These are phyloP conservation scores for Gypsophila paniculata DNA, from an alignment of 179 eudicot species.

Conservation along the genomic window DNA sequence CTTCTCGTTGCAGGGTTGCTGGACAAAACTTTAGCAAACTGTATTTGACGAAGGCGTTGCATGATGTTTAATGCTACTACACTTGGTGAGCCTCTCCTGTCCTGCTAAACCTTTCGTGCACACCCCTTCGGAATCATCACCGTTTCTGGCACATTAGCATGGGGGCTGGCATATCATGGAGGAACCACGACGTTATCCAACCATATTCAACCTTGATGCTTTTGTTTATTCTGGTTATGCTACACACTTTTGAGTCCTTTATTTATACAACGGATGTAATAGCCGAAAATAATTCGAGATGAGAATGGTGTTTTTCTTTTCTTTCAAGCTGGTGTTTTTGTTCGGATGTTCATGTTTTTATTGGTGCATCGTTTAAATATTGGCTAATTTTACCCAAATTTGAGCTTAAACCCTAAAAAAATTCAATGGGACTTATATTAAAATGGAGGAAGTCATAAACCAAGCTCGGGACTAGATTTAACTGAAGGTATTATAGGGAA, in stretches of 20 bases:
- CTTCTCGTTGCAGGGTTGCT: slow-evolving; percentile 61
- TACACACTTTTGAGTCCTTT: slow-evolving; percentile 15
- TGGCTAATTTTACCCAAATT: too few relatives aligned
- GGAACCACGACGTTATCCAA: slow-evolving; percentile 17
- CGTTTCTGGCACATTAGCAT: background rate
- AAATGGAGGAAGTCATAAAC: too few relatives aligned
- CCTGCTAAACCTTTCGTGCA: background rate
- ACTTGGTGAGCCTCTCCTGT: slow-evolving; percentile 21
- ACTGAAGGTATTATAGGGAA: too few relatives aligned
- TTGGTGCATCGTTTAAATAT: too few relatives aligned
- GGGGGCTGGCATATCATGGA: slow-evolving; percentile 12
- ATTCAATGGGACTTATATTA: too few relatives aligned
- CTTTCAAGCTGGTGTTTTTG: background rate
- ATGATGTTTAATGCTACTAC: slow-evolving; percentile 34
- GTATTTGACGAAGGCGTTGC: slow-evolving; percentile 82
- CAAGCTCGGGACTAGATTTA: too few relatives aligned
- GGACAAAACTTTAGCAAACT: slow-evolving; percentile 84
- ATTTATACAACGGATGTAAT: slow-evolving; percentile 18
- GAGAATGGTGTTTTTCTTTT: background rate
- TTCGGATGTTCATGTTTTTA: background rate
- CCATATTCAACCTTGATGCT: slow-evolving; percentile 10
- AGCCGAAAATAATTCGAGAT: background rate
- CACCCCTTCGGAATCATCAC: background rate
- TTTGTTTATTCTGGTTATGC: background rate
- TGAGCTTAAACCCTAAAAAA: too few relatives aligned